These are phyloP conservation scores for Botrytis hyacinthi DNA, from an alignment of 2,329 filamentous ascomycete species.

Conservation along the genomic window DNA sequence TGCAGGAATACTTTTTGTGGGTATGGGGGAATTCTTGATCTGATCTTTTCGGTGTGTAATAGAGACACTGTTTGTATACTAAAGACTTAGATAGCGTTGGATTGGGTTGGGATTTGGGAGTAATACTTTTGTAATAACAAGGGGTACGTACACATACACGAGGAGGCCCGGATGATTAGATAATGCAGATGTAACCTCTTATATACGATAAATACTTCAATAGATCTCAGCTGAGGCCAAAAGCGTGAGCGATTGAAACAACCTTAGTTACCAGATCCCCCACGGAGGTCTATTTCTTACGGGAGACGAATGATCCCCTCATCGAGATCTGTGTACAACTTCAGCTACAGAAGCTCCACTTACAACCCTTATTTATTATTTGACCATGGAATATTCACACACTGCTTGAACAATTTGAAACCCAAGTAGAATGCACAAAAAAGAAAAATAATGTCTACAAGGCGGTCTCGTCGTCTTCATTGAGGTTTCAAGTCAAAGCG, in stretches of 20 bases:
- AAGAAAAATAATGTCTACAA: neutral
- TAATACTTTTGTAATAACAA: neutral
- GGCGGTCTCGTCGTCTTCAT: neutral
- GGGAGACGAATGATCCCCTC: neutral
- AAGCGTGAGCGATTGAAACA: neutral
- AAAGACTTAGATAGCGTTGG: neutral
- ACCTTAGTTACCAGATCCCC: neutral
- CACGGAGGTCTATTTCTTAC: neutral
- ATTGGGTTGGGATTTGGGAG: too few species aligned
- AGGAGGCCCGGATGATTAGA: neutral
- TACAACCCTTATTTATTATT: neutral
- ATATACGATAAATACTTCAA: too few species aligned
- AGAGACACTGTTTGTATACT: neutral
- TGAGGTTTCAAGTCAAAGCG: conserved; percentile 10
- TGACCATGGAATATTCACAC: neutral
- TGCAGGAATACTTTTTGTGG: neutral
- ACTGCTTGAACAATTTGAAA: neutral
- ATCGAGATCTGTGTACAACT: neutral
- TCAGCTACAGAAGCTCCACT: neutral
- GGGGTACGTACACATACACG: too few species aligned
- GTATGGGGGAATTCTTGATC: neutral
- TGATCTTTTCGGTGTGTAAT: neutral
- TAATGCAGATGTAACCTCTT: neutral
- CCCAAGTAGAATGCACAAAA: neutral
- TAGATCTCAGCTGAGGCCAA: too few species aligned